A percentile compares a stretch with the other conserved stretches of the same genome.
Evolutionary conservation across 2,329 filamentous ascomycete species (phyloP).

Genomic region (Lachnellula arida): DNA sequence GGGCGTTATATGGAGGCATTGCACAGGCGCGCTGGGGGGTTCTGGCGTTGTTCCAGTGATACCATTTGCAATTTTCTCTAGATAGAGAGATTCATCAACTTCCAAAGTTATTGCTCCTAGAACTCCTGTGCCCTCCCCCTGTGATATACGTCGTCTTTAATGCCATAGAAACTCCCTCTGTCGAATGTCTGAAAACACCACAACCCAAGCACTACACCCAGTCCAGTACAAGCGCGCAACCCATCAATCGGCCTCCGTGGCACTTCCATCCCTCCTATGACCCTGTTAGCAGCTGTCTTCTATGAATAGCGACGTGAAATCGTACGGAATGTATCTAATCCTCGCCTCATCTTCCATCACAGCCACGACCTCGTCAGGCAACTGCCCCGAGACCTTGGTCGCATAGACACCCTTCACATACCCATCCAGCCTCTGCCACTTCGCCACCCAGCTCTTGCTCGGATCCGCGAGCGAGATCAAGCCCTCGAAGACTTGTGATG

Average conservation of each 20-base stretch:
- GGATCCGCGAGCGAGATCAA: slow-evolving; percentile 82
- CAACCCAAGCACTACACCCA: not conserved
- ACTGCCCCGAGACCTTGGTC: slow-evolving; percentile 83
- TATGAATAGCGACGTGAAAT: slow-evolving; percentile 21
- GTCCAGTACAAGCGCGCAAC: not conserved
- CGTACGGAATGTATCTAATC: slow-evolving; percentile 62
- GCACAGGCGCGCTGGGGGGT: not conserved
- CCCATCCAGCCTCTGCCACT: slow-evolving; percentile 86
- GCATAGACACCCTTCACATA: slow-evolving; percentile 91
- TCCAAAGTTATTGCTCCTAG: slow-evolving; percentile 16
- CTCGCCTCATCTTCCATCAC: slow-evolving; percentile 59
- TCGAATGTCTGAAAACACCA: not conserved
- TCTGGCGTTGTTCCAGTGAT: slow-evolving; percentile 21
- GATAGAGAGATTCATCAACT: slow-evolving; percentile 7
- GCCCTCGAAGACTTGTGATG: slow-evolving; percentile 92
- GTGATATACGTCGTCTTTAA: not conserved
- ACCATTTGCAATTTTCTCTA: slow-evolving; percentile 21
- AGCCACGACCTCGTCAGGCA: slow-evolving; percentile 60
- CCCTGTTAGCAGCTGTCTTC: slow-evolving; percentile 14
- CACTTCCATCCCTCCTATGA: slow-evolving; percentile 51
- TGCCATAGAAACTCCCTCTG: not conserved
- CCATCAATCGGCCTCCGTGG: slow-evolving; percentile 32
- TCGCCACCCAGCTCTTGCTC: slow-evolving; percentile 86
- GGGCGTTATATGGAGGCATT: not conserved
- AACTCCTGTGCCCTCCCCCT: slow-evolving; percentile 21